A percentile compares a stretch with the other conserved stretches of the same genome.
These are phyloP conservation scores for Pseudozyma hubeiensis DNA, from an alignment of 1,284 basidiomycete species.

Conservation along the genomic window DNA sequence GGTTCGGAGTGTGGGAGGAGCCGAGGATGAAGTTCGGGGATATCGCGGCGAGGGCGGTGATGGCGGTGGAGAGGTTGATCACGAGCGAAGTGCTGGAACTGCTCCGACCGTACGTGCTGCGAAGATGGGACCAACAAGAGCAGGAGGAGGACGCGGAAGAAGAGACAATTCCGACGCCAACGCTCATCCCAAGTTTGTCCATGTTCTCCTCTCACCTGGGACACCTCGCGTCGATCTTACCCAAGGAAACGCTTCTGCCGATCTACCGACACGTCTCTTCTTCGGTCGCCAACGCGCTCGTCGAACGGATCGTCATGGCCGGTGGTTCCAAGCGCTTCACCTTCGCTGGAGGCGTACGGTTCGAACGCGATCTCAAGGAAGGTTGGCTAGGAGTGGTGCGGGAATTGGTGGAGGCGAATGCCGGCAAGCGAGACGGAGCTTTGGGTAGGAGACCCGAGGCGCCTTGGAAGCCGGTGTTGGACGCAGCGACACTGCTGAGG, in stretches of 20 bases:
- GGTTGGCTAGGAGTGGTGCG: conserved; percentile 61
- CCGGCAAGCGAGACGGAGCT: not conserved
- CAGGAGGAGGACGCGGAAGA: conserved; percentile 16
- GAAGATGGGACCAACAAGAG: conserved; percentile 42
- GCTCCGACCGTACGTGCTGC: conserved; percentile 46
- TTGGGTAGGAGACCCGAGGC: conserved; percentile 52
- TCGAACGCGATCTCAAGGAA: conserved; percentile 44
- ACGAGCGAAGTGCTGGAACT: conserved; percentile 56
- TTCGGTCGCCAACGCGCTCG: conserved; percentile 32
- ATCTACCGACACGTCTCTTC: conserved; percentile 55
- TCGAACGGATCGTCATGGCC: conserved; percentile 61
- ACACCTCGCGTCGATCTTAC: conserved; percentile 54
- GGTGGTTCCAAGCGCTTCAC: conserved; percentile 42
- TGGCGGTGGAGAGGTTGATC: conserved; percentile 52
- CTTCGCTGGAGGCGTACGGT: conserved; percentile 23
- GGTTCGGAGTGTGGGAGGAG: conserved; percentile 59
- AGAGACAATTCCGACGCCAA: conserved; percentile 44
- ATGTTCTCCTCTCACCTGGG: conserved; percentile 57
- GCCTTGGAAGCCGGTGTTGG: conserved; percentile 41
- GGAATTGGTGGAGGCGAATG: conserved; percentile 17
- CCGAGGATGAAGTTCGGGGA: conserved; percentile 41
- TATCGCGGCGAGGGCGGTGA: conserved; percentile 37
- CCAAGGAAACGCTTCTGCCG: conserved; percentile 35
- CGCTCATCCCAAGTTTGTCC: conserved; percentile 55
- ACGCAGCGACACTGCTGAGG: conserved; percentile 23